Evolutionary conservation across 164 flowering plant species (phyloP), one percentile per base, ranked within the genome.

Genomic region (Umbilicus rupestris): DNA sequence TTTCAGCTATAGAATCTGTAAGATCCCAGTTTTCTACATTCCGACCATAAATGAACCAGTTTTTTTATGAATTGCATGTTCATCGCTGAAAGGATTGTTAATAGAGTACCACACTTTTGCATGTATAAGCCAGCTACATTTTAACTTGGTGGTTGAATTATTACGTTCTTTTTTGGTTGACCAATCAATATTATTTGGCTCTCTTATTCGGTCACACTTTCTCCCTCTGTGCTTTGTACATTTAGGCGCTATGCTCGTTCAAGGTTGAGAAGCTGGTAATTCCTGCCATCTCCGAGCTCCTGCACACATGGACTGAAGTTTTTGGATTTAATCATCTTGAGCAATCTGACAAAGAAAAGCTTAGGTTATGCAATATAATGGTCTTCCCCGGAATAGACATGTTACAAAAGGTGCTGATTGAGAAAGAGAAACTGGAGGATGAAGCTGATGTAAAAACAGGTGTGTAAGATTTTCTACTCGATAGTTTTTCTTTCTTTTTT

Each of bases 351-450:
- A 94, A 77, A 80, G 74, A 85, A 69, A 88, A 89, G 75, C 66
- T 85, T 73, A 87, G 86, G 78, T 80, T 83, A 71, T 65, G 88
- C 77, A 94, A 88, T 74, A 84, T 94, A 83, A 72, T 94, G 75
- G 96, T 88, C 29, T 94, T 94, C 83, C 97, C 96, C 52, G 89
- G 89, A 57, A 81, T 85, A 22, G 99, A 85, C 76, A 80, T 94
- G 86, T 77, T 94, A 73, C 90, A 85, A 78, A 94, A 89, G 75
- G 72, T 65, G 62, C 71, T 89, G 50, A n/a, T 73, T 44, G 75
- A 72, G 70, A 74, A 55, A 64, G 82, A 73, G 63, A 67, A 31
- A 24, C 33, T 68, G 16, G 75, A 76, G 33, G 60, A 55, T 28
- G 60, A 28, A 9, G 6, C 60, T 0, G 31, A 12, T 12, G 19